These are phyloP conservation scores for Auricularia heimuer DNA, from an alignment of 768 basidiomycete genomes.

Conservation along the genomic window DNA sequence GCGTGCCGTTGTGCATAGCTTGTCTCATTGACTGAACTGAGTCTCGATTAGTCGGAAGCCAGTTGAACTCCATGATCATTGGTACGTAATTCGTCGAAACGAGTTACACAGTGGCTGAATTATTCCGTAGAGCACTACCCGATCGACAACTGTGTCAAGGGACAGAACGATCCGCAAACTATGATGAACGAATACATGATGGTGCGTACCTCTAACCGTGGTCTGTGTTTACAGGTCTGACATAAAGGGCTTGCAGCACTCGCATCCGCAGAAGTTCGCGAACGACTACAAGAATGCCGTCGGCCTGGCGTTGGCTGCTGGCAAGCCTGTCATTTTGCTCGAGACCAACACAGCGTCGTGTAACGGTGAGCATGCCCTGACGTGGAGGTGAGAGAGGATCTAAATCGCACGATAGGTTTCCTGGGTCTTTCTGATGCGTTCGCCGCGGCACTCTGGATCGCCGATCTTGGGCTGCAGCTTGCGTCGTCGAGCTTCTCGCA, in stretches of 20 bases:
- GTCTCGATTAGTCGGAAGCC: not conserved
- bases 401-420: conserved; percentile 19
- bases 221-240: not conserved
- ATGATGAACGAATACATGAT: conserved; percentile 6
- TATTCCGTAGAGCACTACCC: conserved; percentile 1
- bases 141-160: conserved; percentile 2
- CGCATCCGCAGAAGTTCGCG: conserved; percentile 10
- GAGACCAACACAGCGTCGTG: conserved; percentile 56
- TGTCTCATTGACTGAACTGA: conserved; percentile 3
- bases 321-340: conserved; percentile 50
- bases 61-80: not conserved
- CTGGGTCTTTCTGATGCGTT: conserved; percentile 49
- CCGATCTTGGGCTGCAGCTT: conserved; percentile 53
- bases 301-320: conserved; percentile 26
- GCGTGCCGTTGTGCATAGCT: conserved; percentile 6
- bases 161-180: conserved; percentile 3
- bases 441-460: conserved; percentile 49
- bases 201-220: not conserved
- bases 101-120: not conserved
- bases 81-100: conserved; percentile 2
- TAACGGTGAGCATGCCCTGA: conserved; percentile 17
- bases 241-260: conserved; percentile 13
- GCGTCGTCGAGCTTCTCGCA: conserved; percentile 44
- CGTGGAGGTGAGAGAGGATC: no score
- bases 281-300: conserved; percentile 39